Evolutionary conservation across 805 yeast genomes (phyloP).

Genomic region (Wickerhamomyces pijperi): DNA sequence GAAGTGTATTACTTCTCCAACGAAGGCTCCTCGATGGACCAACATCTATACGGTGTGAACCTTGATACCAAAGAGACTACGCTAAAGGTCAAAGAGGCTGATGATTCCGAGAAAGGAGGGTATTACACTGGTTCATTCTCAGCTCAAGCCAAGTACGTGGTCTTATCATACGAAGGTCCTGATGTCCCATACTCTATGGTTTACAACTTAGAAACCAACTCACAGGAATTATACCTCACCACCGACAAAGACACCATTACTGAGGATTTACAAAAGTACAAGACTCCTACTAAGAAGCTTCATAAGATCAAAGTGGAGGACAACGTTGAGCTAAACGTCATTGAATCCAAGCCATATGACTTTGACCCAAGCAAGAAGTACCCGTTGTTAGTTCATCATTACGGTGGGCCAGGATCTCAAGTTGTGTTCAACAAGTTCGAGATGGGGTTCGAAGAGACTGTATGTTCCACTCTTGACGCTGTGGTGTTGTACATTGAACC

Average conservation of each 20-base stretch:
- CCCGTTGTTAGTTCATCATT: slow-evolving; percentile 85
- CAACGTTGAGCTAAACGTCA: slow-evolving; percentile 41
- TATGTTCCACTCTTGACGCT: slow-evolving; percentile 68
- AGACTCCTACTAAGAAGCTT: slow-evolving; percentile 42
- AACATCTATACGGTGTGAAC: slow-evolving; percentile 13
- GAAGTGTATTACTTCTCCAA: slow-evolving; percentile 58
- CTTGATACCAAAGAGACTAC: slow-evolving; percentile 17
- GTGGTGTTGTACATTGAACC: slow-evolving; percentile 93
- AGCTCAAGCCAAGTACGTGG: slow-evolving; percentile 55
- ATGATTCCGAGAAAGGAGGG: slow-evolving; percentile 30
- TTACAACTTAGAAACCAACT: slow-evolving; percentile 29
- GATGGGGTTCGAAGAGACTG: slow-evolving; percentile 58
- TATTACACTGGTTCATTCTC: slow-evolving; percentile 65
- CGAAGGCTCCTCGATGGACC: slow-evolving; percentile 34
- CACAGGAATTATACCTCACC: slow-evolving; percentile 3
- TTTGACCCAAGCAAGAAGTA: slow-evolving; percentile 48
- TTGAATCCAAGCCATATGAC: slow-evolving; percentile 65
- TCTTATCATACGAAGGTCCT: slow-evolving; percentile 67
- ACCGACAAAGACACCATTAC: slow-evolving; percentile 3
- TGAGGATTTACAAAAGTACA: slow-evolving; percentile 22
- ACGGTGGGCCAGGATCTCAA: slow-evolving; percentile 97
- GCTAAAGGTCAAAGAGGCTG: slow-evolving; percentile 36
- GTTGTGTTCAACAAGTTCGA: slow-evolving; percentile 50
- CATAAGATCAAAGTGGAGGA: slow-evolving; percentile 35
- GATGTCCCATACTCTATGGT: slow-evolving; percentile 65